Evolutionary conservation across 192 early-diverging fungal species (phyloP).

Genomic region (Chytriomyces hyalinus): DNA sequence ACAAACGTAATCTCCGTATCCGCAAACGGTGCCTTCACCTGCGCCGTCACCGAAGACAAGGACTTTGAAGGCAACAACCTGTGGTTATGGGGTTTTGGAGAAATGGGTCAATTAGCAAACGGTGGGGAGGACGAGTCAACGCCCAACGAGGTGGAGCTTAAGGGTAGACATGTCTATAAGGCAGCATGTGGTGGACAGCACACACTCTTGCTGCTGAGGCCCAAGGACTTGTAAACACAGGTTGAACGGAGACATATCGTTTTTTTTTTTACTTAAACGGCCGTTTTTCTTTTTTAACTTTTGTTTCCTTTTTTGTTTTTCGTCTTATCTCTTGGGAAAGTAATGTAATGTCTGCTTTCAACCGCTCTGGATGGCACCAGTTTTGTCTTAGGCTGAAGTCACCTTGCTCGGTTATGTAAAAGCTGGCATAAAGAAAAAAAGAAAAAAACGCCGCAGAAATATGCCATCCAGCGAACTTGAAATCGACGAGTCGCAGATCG

Average conservation of each 20-base stretch:
- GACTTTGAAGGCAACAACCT: slow-evolving; percentile 51
- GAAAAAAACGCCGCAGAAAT: too few relatives aligned
- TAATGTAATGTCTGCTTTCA: neutral
- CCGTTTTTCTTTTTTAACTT: neutral
- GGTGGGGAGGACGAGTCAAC: slow-evolving; percentile 74
- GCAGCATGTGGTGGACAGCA: slow-evolving; percentile 85
- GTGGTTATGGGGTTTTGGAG: slow-evolving; percentile 91
- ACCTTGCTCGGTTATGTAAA: too few relatives aligned
- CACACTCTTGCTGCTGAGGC: slow-evolving; percentile 61
- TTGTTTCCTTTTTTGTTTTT: neutral
- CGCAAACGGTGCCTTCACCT: slow-evolving; percentile 58
- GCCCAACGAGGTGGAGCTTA: slow-evolving; percentile 71
- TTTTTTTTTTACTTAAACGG: neutral
- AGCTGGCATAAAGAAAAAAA: too few relatives aligned
- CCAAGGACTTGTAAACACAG: slow-evolving; percentile 41
- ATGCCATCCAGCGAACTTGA: slow-evolving; percentile 5
- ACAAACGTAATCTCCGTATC: slow-evolving; percentile 62
- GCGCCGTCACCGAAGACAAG: slow-evolving; percentile 43
- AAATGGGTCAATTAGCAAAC: slow-evolving; percentile 82
- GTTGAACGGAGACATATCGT: neutral
- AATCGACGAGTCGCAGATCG: slow-evolving; percentile 57
- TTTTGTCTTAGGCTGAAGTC: too few relatives aligned
- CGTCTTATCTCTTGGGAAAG: neutral
- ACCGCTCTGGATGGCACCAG: too few relatives aligned
- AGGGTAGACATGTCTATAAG: slow-evolving; percentile 64